phyloP scores from a whole-genome alignment of 345 rosid species.

The Aquilaria yunnanensis region DNA sequence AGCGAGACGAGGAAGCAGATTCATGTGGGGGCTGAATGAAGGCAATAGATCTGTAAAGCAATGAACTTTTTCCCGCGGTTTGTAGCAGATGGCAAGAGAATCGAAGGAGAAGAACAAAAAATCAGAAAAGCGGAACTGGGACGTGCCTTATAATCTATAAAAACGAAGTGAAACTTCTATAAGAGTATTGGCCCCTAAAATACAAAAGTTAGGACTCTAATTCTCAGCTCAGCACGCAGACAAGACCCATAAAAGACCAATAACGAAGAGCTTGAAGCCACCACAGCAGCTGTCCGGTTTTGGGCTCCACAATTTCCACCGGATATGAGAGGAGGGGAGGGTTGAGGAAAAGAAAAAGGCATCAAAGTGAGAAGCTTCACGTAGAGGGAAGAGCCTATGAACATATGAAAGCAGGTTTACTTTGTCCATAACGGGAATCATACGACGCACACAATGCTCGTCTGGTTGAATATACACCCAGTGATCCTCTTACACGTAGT shows the following conservation, averaged over 20 bases:
- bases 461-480: no score
- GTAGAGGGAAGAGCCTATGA: constrained; percentile 19
- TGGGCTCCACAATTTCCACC: constrained; percentile 61
- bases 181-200: constrained; percentile 12
- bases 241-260: constrained; percentile 69
- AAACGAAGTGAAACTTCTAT: constrained; percentile 1
- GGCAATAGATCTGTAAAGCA: constrained; percentile 56
- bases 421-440: constrained; percentile 3
- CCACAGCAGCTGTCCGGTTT: constrained; percentile 67
- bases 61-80: constrained; percentile 14
- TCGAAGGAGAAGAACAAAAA: constrained; percentile 7
- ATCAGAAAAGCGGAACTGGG: constrained; percentile 10
- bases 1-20: constrained; percentile 14
- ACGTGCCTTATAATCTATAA: background rate
- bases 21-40: constrained; percentile 23
- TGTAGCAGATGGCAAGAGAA: constrained; percentile 4
- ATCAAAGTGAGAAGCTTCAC: constrained; percentile 10
- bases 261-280: constrained; percentile 66
- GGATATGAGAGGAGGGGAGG: constrained; percentile 8
- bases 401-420: background rate
- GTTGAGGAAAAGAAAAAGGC: background rate
- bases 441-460: no score
- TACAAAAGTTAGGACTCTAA: background rate
- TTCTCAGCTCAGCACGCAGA: constrained; percentile 26
- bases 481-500: no score